Base-by-base conservation (phyloP, 768 basidiomycete species). In the Tylopilus sp. region DNA sequence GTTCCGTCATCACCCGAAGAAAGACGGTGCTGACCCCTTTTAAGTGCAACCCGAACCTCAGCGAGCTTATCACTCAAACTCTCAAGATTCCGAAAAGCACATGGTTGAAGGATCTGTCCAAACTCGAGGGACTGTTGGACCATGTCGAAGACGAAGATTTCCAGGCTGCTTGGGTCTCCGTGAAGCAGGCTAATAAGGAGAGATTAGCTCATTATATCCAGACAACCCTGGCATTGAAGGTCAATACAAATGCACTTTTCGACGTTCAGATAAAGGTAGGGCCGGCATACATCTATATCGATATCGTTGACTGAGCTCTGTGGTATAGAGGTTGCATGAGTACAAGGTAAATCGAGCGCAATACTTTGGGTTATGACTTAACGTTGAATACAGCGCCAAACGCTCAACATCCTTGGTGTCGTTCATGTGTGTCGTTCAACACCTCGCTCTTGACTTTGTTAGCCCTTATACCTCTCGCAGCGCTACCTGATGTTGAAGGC, bases 111-210 rank as follows among this genome's bases (percentile, higher is more conserved):
- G 85, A 96, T 61, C 76, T 95, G 47, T 74, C 76, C 45, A 82
- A 85, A 65, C 84, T 99, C 43, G 79, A 90, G 57, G 85, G 82
- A n/a, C 75, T 98, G 50, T 74, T 91, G 29, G 78, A 84, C 24
- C 79, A 80, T 64, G 80, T 78, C 4, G 87, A 94, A 42, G 80
- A 97, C 67, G 76, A 83, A 53, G 68, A 71, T 11, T 93, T 99
- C 81, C 81, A 85, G 55, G 72, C 79, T 43, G 80, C 85, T 59
- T 99, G 92, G 91, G 83, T 82, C 38, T 81, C 80, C 31, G 85
- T 95, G 69, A 96, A 95, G 76, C 85, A 83, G 55, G 81, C 82
- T 54, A 98, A 98, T 79, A 98, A 98, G 76, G 85, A 91, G 65
- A 81, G 90, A 46, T 78, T 96, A 11, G 91, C 92, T 11, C 76